phyloP scores from a whole-genome alignment of 768 basidiomycete species.

The Vararia minispora region DNA sequence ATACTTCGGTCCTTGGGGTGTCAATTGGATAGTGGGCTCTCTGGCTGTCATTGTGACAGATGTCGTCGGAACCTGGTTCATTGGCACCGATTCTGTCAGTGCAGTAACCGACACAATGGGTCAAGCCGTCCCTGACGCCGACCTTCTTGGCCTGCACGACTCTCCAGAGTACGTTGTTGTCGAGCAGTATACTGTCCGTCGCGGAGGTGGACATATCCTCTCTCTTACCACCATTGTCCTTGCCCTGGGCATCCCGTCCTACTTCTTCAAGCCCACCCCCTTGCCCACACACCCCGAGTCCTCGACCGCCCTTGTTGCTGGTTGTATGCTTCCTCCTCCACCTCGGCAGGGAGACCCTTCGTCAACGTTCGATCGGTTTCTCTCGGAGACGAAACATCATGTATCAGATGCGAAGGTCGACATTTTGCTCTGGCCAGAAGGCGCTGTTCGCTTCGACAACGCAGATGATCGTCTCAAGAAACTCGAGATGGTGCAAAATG shows the following conservation, averaged over 20 bases:
- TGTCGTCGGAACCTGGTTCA: conserved; percentile 42
- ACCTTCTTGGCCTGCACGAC: too few species aligned
- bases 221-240: conserved; percentile 31
- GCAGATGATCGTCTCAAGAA: conserved; percentile 35
- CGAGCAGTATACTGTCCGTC: too few species aligned
- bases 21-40: conserved; percentile 67
- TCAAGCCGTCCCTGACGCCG: background rate
- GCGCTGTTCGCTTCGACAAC: conserved; percentile 55
- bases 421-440: conserved; percentile 80
- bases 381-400: conserved; percentile 42
- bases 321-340: conserved; percentile 53
- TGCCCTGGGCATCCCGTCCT: conserved; percentile 46
- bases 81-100: conserved; percentile 24
- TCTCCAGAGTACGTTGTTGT: too few species aligned
- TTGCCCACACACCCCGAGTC: conserved; percentile 29
- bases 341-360: conserved; percentile 27
- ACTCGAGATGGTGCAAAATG: conserved; percentile 31
- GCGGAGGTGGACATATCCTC: conserved; percentile 17
- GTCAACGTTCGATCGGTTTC: conserved; percentile 45
- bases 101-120: background rate
- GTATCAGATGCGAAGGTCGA: conserved; percentile 36
- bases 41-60: conserved; percentile 64
- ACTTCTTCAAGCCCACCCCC: conserved; percentile 24
- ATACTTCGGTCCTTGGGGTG: conserved; percentile 42
- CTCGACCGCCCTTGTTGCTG: conserved; percentile 51